These are phyloP conservation scores for Salvia miltiorrhiza DNA, from an alignment of 257 asterid species.

Conservation along the genomic window DNA sequence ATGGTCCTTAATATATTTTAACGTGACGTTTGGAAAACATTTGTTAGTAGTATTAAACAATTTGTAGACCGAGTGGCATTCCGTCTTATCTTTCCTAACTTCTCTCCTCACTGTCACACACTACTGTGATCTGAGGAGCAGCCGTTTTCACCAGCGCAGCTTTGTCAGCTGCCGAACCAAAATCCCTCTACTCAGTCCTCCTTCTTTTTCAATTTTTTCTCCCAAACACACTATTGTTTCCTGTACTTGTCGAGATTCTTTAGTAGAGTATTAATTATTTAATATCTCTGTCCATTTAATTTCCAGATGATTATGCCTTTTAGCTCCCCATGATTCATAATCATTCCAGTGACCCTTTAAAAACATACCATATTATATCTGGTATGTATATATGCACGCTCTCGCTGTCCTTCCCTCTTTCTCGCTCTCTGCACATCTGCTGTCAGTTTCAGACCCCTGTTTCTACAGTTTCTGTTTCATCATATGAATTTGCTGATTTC, in stretches of 20 bases:
- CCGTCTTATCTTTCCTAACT: constrained; percentile 25
- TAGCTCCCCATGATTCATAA: constrained; percentile 18
- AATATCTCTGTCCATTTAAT: constrained; percentile 15
- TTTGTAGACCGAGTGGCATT: neutral
- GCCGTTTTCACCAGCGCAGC: constrained; percentile 61
- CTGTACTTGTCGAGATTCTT: constrained; percentile 26
- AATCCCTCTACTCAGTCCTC: constrained; percentile 3
- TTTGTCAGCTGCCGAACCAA: constrained; percentile 30
- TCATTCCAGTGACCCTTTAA: constrained; percentile 10
- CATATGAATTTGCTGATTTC: constrained; percentile 19
- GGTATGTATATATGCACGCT: constrained; percentile 3
- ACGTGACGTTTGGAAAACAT: too few species aligned
- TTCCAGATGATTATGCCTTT: constrained; percentile 40
- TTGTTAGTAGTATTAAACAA: too few species aligned
- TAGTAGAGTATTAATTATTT: constrained; percentile 8
- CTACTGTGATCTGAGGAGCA: constrained; percentile 40
- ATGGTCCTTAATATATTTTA: too few species aligned
- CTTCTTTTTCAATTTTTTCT: constrained; percentile 21
- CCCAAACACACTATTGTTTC: constrained; percentile 26
- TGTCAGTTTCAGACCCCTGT: constrained; percentile 45
- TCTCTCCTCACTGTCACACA: constrained; percentile 11
- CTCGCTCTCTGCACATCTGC: constrained; percentile 33
- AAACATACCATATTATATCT: neutral
- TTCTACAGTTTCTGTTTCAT: constrained; percentile 32
- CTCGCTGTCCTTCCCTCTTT: constrained; percentile 29